A percentile compares a stretch with the other conserved stretches of the same genome.
phyloP scores from a whole-genome alignment of 2,329 filamentous ascomycete species.

The Colletotrichum gloeosporioides region DNA sequence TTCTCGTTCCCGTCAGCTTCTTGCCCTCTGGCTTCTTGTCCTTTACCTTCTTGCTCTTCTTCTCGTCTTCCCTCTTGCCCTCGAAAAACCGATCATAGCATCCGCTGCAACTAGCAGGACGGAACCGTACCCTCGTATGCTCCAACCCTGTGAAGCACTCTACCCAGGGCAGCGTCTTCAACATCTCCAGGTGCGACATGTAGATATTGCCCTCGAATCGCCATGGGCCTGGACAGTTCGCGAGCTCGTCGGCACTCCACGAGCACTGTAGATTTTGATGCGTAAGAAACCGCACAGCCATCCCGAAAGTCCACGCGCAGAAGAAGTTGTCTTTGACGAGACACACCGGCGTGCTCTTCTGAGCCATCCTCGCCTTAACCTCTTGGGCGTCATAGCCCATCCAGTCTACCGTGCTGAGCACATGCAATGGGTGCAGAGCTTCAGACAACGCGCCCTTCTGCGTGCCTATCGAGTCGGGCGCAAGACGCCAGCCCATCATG shows the following conservation, averaged over 20 bases:
- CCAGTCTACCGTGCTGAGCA: neutral
- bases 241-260: neutral
- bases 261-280: neutral
- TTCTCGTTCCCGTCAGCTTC: neutral
- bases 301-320: neutral
- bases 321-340: neutral
- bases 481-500: conserved; percentile 4
- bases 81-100: neutral
- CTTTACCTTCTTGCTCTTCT: neutral
- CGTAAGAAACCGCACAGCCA: neutral
- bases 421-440: neutral
- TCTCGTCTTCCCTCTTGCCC: neutral
- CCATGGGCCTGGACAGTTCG: neutral
- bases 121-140: neutral
- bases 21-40: neutral
- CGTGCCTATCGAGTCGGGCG: neutral
- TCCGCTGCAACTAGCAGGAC: neutral
- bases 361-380: neutral
- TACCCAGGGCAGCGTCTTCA: neutral
- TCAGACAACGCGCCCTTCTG: neutral
- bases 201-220: neutral
- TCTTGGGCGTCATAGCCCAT: neutral
- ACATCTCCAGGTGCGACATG: neutral
- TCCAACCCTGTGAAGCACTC: neutral
- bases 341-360: neutral